phyloP scores from a whole-genome alignment of 257 asterid genomes.

The Ballota nigra region DNA sequence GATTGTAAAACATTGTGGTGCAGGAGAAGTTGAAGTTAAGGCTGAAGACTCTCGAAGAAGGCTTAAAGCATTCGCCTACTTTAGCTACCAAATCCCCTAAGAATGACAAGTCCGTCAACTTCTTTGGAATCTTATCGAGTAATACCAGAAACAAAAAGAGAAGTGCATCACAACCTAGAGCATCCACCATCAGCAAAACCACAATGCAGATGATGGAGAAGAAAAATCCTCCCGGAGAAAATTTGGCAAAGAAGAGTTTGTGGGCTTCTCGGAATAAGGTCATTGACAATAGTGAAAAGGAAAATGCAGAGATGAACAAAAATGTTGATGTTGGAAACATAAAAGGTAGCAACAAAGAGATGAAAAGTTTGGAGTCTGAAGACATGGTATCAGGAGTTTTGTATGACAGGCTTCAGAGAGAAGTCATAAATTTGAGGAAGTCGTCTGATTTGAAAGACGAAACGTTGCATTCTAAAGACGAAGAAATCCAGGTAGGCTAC shows the following conservation, averaged over 20 bases:
- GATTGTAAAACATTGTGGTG: constrained; percentile 18
- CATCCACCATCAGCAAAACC: constrained; percentile 35
- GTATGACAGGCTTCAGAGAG: constrained; percentile 88
- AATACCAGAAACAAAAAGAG: constrained; percentile 50
- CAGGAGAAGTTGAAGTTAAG: constrained; percentile 88
- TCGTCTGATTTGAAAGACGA: constrained; percentile 49
- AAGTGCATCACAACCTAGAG: constrained; percentile 71
- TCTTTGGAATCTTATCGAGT: constrained; percentile 64
- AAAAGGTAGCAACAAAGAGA: constrained; percentile 31
- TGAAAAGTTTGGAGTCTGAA: constrained; percentile 33
- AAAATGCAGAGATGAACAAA: constrained; percentile 50
- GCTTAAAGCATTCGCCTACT: constrained; percentile 43
- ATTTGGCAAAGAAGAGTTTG: constrained; percentile 41
- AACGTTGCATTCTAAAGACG: constrained; percentile 61
- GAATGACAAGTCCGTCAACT: constrained; percentile 42
- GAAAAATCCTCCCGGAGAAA: constrained; percentile 42
- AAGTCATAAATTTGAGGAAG: constrained; percentile 71
- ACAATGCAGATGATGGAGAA: constrained; percentile 22
- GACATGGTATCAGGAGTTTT: constrained; percentile 78
- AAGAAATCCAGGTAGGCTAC: constrained; percentile 61
- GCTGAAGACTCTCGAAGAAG: constrained; percentile 82
- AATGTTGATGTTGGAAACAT: constrained; percentile 34
- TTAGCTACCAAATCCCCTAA: constrained; percentile 37
- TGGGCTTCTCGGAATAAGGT: constrained; percentile 61
- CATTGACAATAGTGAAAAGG: constrained; percentile 50